Percentiles rank a stretch among this genome's conserved stretches.
phyloP scores from a whole-genome alignment of 2,329 filamentous ascomycete genomes.

The Karstenula rhodostoma region DNA sequence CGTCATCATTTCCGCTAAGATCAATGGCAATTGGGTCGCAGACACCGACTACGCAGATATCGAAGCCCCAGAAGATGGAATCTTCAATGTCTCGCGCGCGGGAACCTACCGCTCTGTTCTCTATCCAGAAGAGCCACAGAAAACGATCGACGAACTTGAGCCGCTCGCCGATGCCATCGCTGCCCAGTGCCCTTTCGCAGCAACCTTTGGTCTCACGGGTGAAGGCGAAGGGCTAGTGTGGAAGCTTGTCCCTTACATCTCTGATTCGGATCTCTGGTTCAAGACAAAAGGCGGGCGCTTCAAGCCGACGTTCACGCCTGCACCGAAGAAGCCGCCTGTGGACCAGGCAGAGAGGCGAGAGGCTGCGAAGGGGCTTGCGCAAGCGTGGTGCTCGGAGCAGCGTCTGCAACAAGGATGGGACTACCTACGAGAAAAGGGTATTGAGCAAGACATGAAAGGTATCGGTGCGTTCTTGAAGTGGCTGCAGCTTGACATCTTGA shows the following conservation, averaged over 20 bases:
- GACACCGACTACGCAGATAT: conserved; percentile 33
- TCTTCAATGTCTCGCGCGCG: conserved; percentile 36
- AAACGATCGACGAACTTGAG: conserved; percentile 24
- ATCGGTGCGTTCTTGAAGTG: conserved; percentile 34
- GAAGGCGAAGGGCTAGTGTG: conserved; percentile 39
- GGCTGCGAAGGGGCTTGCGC: conserved; percentile 23
- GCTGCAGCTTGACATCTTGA: conserved; percentile 33
- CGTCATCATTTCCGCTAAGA: conserved; percentile 37
- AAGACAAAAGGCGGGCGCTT: conserved; percentile 40
- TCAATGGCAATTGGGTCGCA: conserved; percentile 35
- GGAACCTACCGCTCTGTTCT: conserved; percentile 29
- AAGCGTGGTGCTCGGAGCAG: conserved; percentile 30
- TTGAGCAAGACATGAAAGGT: conserved; percentile 23
- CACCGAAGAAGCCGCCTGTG: conserved; percentile 24
- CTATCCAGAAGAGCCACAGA: conserved; percentile 22
- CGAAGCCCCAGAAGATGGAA: conserved; percentile 26
- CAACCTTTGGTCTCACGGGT: conserved; percentile 29
- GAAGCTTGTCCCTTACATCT: conserved; percentile 29
- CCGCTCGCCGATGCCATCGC: conserved; percentile 30
- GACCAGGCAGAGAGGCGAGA: conserved; percentile 21
- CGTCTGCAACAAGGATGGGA: conserved; percentile 39
- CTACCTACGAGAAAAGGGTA: conserved; percentile 28
- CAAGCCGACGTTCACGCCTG: conserved; percentile 32
- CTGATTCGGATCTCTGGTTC: conserved; percentile 32
- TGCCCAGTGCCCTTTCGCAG: conserved; percentile 32